These are phyloP conservation scores for Acrocalymma vagum DNA, from an alignment of 2,329 filamentous ascomycete species.

Conservation along the genomic window DNA sequence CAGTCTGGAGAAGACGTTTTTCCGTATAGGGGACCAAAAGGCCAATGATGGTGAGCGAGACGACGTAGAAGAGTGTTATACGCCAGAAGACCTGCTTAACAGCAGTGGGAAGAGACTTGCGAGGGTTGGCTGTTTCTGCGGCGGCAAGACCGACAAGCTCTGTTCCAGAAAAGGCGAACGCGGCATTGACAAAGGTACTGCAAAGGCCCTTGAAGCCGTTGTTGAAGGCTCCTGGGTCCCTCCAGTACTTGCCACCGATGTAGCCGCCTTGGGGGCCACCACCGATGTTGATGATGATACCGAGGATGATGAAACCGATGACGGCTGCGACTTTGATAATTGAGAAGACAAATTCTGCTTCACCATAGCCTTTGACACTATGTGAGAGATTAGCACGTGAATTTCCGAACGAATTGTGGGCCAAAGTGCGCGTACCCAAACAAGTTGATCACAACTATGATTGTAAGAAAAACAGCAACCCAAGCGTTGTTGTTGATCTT, in stretches of 20 bases:
- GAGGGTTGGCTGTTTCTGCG: conserved; percentile 80
- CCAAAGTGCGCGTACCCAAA: conserved; percentile 23
- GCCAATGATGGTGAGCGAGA: conserved; percentile 81
- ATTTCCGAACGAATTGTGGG: background rate
- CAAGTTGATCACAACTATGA: conserved; percentile 80
- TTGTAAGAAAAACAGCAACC: conserved; percentile 79
- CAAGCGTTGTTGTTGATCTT: conserved; percentile 67
- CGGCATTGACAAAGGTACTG: conserved; percentile 78
- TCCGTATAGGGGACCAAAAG: conserved; percentile 81
- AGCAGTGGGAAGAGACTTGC: conserved; percentile 86
- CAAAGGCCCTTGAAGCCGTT: conserved; percentile 86
- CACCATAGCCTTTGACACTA: conserved; percentile 87
- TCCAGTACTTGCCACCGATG: conserved; percentile 82
- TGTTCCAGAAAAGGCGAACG: conserved; percentile 78
- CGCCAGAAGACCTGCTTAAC: conserved; percentile 97
- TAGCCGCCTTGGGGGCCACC: conserved; percentile 71
- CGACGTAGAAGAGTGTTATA: conserved; percentile 85
- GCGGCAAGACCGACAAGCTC: conserved; percentile 81
- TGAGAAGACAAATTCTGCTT: conserved; percentile 88
- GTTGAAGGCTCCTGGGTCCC: conserved; percentile 81
- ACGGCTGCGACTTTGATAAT: conserved; percentile 87
- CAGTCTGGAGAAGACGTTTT: conserved; percentile 65
- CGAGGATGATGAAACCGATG: conserved; percentile 88
- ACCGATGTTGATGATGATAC: conserved; percentile 84
- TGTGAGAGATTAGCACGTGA: conserved; percentile 45